phyloP scores from a whole-genome alignment of 192 early-diverging fungal species.

The Physocladia obscura region DNA sequence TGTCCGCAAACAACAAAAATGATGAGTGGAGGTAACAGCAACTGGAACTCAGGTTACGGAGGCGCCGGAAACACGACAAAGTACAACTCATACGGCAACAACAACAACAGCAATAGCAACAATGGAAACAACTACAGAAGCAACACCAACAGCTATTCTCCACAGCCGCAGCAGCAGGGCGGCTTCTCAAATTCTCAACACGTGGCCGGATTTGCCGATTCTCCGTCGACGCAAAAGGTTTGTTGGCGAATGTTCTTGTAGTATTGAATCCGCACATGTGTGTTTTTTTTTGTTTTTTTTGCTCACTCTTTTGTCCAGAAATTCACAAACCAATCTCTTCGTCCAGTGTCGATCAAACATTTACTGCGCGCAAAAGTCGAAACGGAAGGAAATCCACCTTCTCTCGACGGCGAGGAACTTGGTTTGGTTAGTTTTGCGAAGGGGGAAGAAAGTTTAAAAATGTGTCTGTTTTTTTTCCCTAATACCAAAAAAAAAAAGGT shows the following conservation, averaged over 20 bases:
- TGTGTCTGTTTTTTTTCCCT: background rate
- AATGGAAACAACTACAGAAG: background rate
- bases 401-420: conserved; percentile 72
- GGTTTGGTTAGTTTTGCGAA: conserved; percentile 49
- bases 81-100: too few relatives aligned
- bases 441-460: background rate
- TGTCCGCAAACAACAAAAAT: too few relatives aligned
- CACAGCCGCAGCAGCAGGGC: background rate
- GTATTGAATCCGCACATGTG: too few relatives aligned
- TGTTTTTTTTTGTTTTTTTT: too few relatives aligned
- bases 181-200: background rate
- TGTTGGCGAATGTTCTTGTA: background rate
- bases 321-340: conserved; percentile 61
- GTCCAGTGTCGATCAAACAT: conserved; percentile 84
- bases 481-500: conserved; percentile 41
- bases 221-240: background rate
- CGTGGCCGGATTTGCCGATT: conserved; percentile 2
- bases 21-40: too few relatives aligned
- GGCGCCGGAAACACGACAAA: too few relatives aligned
- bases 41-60: too few relatives aligned
- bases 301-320: background rate
- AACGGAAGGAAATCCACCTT: conserved; percentile 56
- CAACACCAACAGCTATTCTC: background rate
- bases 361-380: conserved; percentile 46
- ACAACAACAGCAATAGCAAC: background rate